These are phyloP conservation scores for Ramaria sp. DNA, from an alignment of 768 basidiomycete species.

Conservation along the genomic window DNA sequence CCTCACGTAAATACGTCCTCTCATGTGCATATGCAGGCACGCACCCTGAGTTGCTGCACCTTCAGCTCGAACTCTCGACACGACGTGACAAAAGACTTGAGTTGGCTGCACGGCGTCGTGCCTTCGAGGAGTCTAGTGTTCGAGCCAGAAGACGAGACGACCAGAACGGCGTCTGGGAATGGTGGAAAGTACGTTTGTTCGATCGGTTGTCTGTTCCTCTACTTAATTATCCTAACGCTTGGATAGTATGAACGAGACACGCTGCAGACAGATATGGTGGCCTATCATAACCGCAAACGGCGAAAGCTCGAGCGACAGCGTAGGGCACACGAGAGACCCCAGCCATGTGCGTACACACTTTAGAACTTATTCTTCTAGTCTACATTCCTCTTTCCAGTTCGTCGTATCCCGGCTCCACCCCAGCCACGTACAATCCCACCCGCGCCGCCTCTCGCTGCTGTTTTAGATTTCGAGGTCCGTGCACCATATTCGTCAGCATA, in stretches of 20 bases:
- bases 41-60: slow-evolving; percentile 78
- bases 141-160: slow-evolving; percentile 54
- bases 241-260: slow-evolving; percentile 63
- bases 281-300: slow-evolving; percentile 81
- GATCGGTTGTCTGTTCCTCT: not conserved
- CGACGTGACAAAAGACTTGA: slow-evolving; percentile 75
- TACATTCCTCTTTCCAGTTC: slow-evolving; percentile 27
- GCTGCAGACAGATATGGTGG: slow-evolving; percentile 78
- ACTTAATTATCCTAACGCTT: not conserved
- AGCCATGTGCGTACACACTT: slow-evolving; percentile 43
- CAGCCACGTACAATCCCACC: slow-evolving; percentile 33
- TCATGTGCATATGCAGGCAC: slow-evolving; percentile 36
- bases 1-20: not conserved
- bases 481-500: slow-evolving; percentile 31
- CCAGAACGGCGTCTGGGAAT: slow-evolving; percentile 74
- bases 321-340: slow-evolving; percentile 64
- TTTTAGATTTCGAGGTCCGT: slow-evolving; percentile 36
- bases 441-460: slow-evolving; percentile 55
- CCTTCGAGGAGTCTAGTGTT: slow-evolving; percentile 55
- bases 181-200: slow-evolving; percentile 66
- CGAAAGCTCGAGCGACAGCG: slow-evolving; percentile 80
- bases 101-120: slow-evolving; percentile 64
- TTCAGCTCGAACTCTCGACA: slow-evolving; percentile 68
- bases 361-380: not conserved
- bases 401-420: slow-evolving; percentile 48